Evolutionary conservation across 306 rosid genomes (phyloP).

Genomic region (Castanopsis chinensis): DNA sequence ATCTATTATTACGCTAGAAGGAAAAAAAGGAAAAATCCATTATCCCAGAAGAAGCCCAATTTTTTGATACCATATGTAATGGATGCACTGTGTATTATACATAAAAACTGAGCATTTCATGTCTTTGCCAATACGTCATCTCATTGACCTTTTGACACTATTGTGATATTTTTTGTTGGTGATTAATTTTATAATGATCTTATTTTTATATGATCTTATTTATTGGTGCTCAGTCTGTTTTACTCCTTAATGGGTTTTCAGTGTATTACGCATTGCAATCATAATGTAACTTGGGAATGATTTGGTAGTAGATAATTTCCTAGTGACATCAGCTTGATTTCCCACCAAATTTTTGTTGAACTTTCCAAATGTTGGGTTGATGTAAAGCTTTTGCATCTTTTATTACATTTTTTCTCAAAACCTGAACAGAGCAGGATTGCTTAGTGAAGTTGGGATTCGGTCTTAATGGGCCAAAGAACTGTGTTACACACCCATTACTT

Average conservation of each 20-base stretch:
- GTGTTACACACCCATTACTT: conserved; percentile 22
- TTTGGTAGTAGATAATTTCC: conserved; percentile 13
- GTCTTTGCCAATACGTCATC: conserved; percentile 7
- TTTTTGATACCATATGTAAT: conserved; percentile 9
- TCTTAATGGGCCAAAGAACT: conserved; percentile 26
- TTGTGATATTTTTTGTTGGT: conserved; percentile 7
- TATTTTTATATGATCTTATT: conserved; percentile 12
- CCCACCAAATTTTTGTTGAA: conserved; percentile 28
- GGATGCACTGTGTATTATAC: not conserved
- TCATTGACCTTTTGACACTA: conserved; percentile 19
- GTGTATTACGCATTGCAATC: conserved; percentile 19
- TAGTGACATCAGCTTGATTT: conserved; percentile 34
- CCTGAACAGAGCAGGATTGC: conserved; percentile 4
- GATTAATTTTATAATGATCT: conserved; percentile 13
- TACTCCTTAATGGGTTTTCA: conserved; percentile 18
- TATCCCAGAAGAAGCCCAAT: not conserved
- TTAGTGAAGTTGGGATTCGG: conserved; percentile 27
- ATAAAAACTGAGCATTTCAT: not conserved
- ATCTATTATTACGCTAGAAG: not conserved
- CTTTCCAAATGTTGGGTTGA: conserved; percentile 20
- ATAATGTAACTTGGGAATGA: conserved; percentile 7
- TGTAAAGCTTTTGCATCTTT: conserved; percentile 13
- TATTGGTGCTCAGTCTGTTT: conserved; percentile 37
- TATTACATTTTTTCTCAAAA: conserved; percentile 1
- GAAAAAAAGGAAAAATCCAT: not conserved